Conservation (phyloP, 208 protist species). For the Crithidia sp. region DNA sequence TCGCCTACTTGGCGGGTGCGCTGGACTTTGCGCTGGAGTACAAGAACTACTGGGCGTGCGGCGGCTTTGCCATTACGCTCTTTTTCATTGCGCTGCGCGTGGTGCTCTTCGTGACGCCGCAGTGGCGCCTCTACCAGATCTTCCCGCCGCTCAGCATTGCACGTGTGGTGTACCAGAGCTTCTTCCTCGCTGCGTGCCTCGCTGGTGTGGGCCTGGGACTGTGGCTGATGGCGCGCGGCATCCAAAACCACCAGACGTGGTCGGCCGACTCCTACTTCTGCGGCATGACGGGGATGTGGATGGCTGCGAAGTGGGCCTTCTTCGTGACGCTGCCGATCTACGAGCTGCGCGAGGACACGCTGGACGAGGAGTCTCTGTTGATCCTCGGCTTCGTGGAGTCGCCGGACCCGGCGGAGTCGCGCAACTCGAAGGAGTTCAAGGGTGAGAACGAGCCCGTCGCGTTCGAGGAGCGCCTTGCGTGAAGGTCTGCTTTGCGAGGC, state of each 20-base stretch:
- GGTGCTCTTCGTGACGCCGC: conserved; percentile 32
- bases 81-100: conserved; percentile 54
- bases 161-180: conserved; percentile 46
- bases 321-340: conserved; percentile 59
- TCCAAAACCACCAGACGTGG: conserved; percentile 61
- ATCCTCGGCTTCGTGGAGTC: conserved; percentile 15
- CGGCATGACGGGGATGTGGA: conserved; percentile 66
- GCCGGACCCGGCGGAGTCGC: no score
- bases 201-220: conserved; percentile 50
- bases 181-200: conserved; percentile 42
- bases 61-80: conserved; percentile 54
- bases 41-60: conserved; percentile 70
- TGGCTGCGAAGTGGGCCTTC: conserved; percentile 74
- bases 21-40: conserved; percentile 55
- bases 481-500: not conserved
- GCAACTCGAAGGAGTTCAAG: not conserved
- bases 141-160: conserved; percentile 50
- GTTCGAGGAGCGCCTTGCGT: conserved; percentile 8
- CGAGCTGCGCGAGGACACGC: conserved; percentile 43
- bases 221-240: conserved; percentile 61
- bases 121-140: conserved; percentile 44
- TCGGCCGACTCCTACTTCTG: conserved; percentile 73
- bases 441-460: conserved; percentile 1
- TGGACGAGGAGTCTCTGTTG: conserved; percentile 43
- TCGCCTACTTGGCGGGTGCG: conserved; percentile 50